These are phyloP conservation scores for Aspergillus luchuensis DNA, from an alignment of 2,329 filamentous ascomycete species.

Conservation along the genomic window DNA sequence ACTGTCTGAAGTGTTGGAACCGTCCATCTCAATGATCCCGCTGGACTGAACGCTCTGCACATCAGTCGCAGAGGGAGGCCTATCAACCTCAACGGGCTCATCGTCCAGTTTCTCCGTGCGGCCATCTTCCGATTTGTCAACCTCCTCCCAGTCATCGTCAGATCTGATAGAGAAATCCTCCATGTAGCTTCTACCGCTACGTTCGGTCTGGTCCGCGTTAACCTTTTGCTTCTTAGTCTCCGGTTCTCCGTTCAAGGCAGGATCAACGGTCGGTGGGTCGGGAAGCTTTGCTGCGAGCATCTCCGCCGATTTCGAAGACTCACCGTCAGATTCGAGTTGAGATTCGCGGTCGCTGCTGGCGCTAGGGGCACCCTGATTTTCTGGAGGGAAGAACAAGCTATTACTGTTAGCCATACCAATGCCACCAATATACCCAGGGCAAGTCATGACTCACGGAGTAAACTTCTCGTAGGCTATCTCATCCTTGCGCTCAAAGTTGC, in stretches of 20 bases:
- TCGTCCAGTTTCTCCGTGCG: slow-evolving; percentile 33
- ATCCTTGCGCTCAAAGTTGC: slow-evolving; percentile 79
- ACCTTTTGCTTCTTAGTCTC: slow-evolving; percentile 53
- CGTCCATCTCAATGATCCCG: slow-evolving; percentile 30
- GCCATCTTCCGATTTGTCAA: slow-evolving; percentile 32
- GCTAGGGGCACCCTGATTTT: slow-evolving; percentile 36
- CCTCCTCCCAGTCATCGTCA: slow-evolving; percentile 43
- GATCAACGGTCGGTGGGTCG: slow-evolving; percentile 52
- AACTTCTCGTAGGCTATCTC: slow-evolving; percentile 68
- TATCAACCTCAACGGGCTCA: slow-evolving; percentile 37
- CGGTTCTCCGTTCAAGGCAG: slow-evolving; percentile 46
- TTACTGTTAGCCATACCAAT: slow-evolving; percentile 10
- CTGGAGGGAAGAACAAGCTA: slow-evolving; percentile 54
- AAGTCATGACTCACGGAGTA: slow-evolving; percentile 67
- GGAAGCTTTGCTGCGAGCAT: slow-evolving; percentile 49
- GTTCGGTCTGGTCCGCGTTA: slow-evolving; percentile 16
- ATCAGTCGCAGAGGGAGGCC: slow-evolving; percentile 32
- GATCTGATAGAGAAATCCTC: slow-evolving; percentile 17
- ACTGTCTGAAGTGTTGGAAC: slow-evolving; percentile 24
- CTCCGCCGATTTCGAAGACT: slow-evolving; percentile 29
- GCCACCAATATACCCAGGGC: background rate
- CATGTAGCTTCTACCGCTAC: slow-evolving; percentile 3
- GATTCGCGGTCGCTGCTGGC: slow-evolving; percentile 8
- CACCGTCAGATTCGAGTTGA: slow-evolving; percentile 26
- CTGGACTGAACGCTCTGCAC: slow-evolving; percentile 41